These are phyloP conservation scores for Plantago elongata DNA, from an alignment of 257 asterid species.

Conservation along the genomic window DNA sequence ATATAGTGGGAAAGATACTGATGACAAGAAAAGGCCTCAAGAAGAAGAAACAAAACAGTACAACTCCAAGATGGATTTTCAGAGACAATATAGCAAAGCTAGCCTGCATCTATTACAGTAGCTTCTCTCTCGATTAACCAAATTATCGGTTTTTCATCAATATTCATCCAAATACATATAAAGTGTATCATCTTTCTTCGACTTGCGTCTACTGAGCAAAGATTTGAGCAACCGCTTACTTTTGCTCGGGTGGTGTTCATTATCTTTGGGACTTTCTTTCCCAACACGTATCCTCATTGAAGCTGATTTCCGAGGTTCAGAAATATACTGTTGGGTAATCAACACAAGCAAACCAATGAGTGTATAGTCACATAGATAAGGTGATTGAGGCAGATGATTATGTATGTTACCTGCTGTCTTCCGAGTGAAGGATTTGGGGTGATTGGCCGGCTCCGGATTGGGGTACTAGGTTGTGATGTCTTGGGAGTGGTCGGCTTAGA, in stretches of 20 bases:
- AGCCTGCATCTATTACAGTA: not conserved
- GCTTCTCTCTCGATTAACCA: not conserved
- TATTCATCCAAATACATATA: slow-evolving; percentile 91
- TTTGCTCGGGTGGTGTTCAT: slow-evolving; percentile 53
- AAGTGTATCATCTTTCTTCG: slow-evolving; percentile 79
- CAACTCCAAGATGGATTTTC: slow-evolving; percentile 5
- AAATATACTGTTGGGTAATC: slow-evolving; percentile 42
- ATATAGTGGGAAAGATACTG: slow-evolving; percentile 11
- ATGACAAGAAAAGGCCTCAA: slow-evolving; percentile 17
- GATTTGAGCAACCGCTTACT: slow-evolving; percentile 88
- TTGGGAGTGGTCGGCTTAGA: slow-evolving; percentile 69
- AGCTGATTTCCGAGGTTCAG: slow-evolving; percentile 75
- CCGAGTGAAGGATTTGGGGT: slow-evolving; percentile 64
- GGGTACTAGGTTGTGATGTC: slow-evolving; percentile 62
- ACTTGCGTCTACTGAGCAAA: slow-evolving; percentile 79
- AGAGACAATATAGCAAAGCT: not conserved
- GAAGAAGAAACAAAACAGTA: slow-evolving; percentile 22
- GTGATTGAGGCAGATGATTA: not conserved
- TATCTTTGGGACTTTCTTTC: slow-evolving; percentile 49
- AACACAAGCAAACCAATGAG: slow-evolving; percentile 14
- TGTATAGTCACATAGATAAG: not conserved
- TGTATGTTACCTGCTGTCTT: slow-evolving; percentile 45
- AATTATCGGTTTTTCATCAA: slow-evolving; percentile 20
- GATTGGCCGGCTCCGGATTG: slow-evolving; percentile 59
- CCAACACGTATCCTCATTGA: slow-evolving; percentile 72